Evolutionary conservation across 2,329 filamentous ascomycete species (phyloP).

Genomic region (Aspergillus ochraceoroseus): DNA sequence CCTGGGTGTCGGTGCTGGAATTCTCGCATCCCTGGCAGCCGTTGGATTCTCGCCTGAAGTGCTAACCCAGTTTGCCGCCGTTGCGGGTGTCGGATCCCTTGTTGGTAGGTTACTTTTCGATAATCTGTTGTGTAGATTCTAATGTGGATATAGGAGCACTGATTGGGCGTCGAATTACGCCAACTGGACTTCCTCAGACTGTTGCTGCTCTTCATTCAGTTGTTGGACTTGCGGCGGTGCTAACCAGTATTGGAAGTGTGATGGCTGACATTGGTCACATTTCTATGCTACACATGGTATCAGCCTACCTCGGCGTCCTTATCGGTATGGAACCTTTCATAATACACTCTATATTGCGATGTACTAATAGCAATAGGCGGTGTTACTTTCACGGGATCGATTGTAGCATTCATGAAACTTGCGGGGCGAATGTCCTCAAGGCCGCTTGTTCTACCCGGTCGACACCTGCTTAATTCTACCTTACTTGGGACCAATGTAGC

Average conservation of each 20-base stretch:
- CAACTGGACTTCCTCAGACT: conserved; percentile 82
- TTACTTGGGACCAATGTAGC: conserved; percentile 71
- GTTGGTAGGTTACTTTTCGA: conserved; percentile 43
- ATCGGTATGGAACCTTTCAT: conserved; percentile 53
- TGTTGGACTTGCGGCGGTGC: conserved; percentile 78
- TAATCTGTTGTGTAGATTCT: conserved; percentile 1
- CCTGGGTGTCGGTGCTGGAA: conserved; percentile 75
- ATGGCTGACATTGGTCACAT: conserved; percentile 67
- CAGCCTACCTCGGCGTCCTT: conserved; percentile 77
- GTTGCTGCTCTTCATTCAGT: conserved; percentile 86
- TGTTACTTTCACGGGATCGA: conserved; percentile 84
- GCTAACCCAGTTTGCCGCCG: conserved; percentile 69
- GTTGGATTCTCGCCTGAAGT: conserved; percentile 76
- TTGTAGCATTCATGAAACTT: conserved; percentile 85
- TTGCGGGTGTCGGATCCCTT: conserved; percentile 67
- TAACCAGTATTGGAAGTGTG: conserved; percentile 84
- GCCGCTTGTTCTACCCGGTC: conserved; percentile 66
- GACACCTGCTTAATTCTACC: conserved; percentile 69
- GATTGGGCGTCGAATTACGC: conserved; percentile 81
- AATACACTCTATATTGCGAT: background rate
- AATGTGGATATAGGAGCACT: conserved; percentile 53
- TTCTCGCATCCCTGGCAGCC: conserved; percentile 74
- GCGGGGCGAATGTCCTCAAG: conserved; percentile 75
- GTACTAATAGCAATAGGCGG: conserved; percentile 46
- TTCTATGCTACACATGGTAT: conserved; percentile 75